Conservation (phyloP, 2,329 filamentous ascomycete genomes). For the Albifimbria verrucaria region DNA sequence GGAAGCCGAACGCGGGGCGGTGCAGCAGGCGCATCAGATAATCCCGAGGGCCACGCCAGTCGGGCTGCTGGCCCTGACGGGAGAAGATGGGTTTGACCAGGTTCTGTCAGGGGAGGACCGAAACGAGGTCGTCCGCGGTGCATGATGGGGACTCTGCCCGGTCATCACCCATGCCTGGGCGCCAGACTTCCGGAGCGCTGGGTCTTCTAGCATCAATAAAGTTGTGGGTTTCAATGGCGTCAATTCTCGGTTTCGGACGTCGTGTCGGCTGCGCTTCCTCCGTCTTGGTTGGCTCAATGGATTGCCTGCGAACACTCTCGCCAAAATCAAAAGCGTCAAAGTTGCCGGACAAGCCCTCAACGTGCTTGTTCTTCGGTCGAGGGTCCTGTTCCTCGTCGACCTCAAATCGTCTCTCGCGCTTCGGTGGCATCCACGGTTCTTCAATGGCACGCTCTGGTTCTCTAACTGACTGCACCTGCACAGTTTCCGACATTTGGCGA, state of each 20-base stretch:
- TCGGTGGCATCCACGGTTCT: neutral
- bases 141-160: neutral
- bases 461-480: neutral
- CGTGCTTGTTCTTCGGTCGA: conserved; percentile 14
- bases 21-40: neutral
- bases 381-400: conserved; percentile 15
- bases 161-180: neutral
- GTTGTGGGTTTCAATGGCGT: neutral
- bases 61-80: neutral
- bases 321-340: conserved; percentile 37
- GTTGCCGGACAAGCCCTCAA: conserved; percentile 33
- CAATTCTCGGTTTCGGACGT: neutral
- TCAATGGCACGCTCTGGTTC: neutral
- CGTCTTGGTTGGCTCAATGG: neutral
- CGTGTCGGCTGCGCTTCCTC: neutral
- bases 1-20: neutral
- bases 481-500: too few species aligned
- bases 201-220: neutral
- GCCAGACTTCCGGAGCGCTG: neutral
- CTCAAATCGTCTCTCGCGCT: neutral
- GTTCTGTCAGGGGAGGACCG: neutral
- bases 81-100: neutral
- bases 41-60: neutral
- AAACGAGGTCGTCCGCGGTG: neutral
- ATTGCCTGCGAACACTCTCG: conserved; percentile 19